Percentiles rank a stretch among this genome's conserved stretches.
Conservation (phyloP, 306 rosid species). For the Senna tora region DNA sequence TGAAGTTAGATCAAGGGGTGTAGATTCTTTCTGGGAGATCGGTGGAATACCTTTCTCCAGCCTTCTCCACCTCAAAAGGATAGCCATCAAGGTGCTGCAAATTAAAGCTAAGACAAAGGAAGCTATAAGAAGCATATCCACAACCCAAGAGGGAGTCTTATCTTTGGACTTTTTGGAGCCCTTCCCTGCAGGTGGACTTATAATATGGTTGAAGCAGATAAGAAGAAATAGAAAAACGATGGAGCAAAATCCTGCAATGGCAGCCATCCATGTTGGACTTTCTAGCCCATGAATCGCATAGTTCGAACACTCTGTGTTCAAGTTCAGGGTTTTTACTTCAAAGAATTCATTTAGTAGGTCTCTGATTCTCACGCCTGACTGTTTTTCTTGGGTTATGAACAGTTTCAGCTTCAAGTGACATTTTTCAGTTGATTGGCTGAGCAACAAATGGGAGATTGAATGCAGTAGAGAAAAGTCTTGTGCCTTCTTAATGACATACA, state of each 20-base stretch:
- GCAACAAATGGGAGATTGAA: conserved; percentile 61
- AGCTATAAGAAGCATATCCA: conserved; percentile 65
- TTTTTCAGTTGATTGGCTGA: conserved; percentile 48
- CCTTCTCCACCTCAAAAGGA: conserved; percentile 65
- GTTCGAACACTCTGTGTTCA: conserved; percentile 48
- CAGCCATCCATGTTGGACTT: conserved; percentile 66
- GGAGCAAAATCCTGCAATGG: conserved; percentile 61
- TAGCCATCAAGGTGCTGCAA: conserved; percentile 52
- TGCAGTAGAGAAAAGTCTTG: conserved; percentile 62
- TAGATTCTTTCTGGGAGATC: conserved; percentile 38
- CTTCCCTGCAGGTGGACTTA: conserved; percentile 53
- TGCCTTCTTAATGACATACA: conserved; percentile 67
- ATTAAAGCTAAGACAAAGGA: conserved; percentile 56
- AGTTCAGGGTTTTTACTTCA: conserved; percentile 53
- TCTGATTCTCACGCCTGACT: conserved; percentile 43
- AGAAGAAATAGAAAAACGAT: conserved; percentile 55
- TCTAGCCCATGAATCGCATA: conserved; percentile 65
- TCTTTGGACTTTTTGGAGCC: conserved; percentile 48
- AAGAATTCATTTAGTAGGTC: conserved; percentile 51
- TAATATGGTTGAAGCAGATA: conserved; percentile 56
- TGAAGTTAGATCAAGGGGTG: conserved; percentile 48
- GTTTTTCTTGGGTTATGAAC: conserved; percentile 80
- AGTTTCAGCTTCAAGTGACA: conserved; percentile 55
- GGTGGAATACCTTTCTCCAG: conserved; percentile 56
- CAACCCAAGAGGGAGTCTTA: conserved; percentile 63